phyloP scores from a whole-genome alignment of 352 stramenopile genomes.

The Nothophytophthora sp. region DNA sequence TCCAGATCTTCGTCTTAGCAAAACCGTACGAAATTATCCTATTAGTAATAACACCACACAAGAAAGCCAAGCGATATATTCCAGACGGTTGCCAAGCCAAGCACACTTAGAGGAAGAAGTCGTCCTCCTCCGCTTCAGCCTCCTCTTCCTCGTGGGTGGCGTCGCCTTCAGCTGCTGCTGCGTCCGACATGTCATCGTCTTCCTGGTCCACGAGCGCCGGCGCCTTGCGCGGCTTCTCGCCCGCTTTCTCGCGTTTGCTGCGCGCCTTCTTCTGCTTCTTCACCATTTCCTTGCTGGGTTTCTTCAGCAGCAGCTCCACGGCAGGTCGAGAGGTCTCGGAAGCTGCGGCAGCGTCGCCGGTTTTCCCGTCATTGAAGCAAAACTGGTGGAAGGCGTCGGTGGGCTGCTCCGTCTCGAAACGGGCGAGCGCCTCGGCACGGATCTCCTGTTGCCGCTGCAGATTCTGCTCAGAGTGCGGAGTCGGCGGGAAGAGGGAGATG shows the following conservation, averaged over 20 bases:
- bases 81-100: too few relatives aligned
- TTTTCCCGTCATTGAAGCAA: slow-evolving; percentile 62
- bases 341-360: slow-evolving; percentile 11
- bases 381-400: slow-evolving; percentile 72
- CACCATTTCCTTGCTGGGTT: slow-evolving; percentile 62
- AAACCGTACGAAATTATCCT: too few relatives aligned
- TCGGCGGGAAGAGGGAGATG: slow-evolving; percentile 65
- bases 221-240: slow-evolving; percentile 29
- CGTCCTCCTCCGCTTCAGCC: slow-evolving; percentile 54
- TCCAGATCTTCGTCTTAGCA: too few relatives aligned
- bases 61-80: slow-evolving; percentile 5
- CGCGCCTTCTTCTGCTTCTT: slow-evolving; percentile 70
- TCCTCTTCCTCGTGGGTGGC: slow-evolving; percentile 26
- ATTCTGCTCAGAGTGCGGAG: slow-evolving; percentile 52
- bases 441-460: slow-evolving; percentile 50
- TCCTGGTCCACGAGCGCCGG: slow-evolving; percentile 59
- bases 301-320: slow-evolving; percentile 62
- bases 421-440: slow-evolving; percentile 39
- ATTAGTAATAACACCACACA: slow-evolving; percentile 22
- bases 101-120: slow-evolving; percentile 73
- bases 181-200: slow-evolving; percentile 29
- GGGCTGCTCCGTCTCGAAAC: slow-evolving; percentile 60
- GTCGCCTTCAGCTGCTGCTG: slow-evolving; percentile 12
- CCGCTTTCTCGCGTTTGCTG: slow-evolving; percentile 47
- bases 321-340: slow-evolving; percentile 18